A percentile compares a stretch with the other conserved stretches of the same genome.
Conservation (phyloP, 2,329 filamentous ascomycete genomes). For the Colletotrichum spinosum region DNA sequence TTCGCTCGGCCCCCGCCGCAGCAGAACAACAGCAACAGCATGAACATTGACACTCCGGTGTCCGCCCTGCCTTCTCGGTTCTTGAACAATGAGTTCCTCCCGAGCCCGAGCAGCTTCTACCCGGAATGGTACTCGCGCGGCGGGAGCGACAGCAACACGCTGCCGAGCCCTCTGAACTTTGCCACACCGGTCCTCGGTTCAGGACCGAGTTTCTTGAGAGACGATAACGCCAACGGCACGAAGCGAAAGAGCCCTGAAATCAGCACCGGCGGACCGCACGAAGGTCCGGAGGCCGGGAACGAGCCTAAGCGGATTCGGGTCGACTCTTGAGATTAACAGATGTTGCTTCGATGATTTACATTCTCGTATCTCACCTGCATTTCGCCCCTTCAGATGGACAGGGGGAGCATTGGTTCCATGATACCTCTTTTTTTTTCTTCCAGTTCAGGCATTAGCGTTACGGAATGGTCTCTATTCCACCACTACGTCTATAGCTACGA, state of each 20-base stretch:
- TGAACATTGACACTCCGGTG: slow-evolving; percentile 77
- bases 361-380: slow-evolving; percentile 33
- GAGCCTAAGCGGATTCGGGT: slow-evolving; percentile 67
- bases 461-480: slow-evolving; percentile 29
- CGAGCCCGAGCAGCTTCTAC: slow-evolving; percentile 93
- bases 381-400: slow-evolving; percentile 19
- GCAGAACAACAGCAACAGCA: slow-evolving; percentile 64
- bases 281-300: slow-evolving; percentile 54
- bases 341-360: slow-evolving; percentile 6
- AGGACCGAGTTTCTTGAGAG: slow-evolving; percentile 72
- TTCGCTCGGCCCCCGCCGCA: slow-evolving; percentile 90
- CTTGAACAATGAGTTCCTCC: slow-evolving; percentile 86
- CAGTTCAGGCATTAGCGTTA: slow-evolving; percentile 36
- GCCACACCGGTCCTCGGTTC: slow-evolving; percentile 79
- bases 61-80: slow-evolving; percentile 93
- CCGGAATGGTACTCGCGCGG: slow-evolving; percentile 86
- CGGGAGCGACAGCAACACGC: slow-evolving; percentile 80
- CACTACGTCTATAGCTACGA: slow-evolving; percentile 22
- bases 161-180: slow-evolving; percentile 93
- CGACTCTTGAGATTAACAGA: slow-evolving; percentile 50
- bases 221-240: slow-evolving; percentile 56
- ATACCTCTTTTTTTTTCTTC: slow-evolving; percentile 36
- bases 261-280: slow-evolving; percentile 52
- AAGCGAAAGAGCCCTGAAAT: slow-evolving; percentile 70
- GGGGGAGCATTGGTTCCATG: slow-evolving; percentile 38